phyloP scores from a whole-genome alignment of 2,329 filamentous ascomycete genomes.

The Septoria linicola region DNA sequence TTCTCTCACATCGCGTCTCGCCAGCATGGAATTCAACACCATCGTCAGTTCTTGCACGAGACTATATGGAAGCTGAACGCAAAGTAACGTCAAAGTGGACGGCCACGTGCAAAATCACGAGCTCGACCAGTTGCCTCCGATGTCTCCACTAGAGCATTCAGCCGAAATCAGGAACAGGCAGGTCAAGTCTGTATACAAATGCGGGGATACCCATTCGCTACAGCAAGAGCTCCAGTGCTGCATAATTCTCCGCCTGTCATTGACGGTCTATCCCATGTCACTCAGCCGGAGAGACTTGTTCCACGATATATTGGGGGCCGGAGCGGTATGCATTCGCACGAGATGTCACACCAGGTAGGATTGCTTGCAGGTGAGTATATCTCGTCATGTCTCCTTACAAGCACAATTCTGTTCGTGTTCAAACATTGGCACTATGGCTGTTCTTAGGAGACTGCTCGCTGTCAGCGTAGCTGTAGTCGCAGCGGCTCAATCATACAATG shows the following conservation, averaged over 20 bases:
- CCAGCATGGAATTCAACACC: too few species aligned
- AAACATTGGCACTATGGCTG: not conserved
- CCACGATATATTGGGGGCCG: constrained; percentile 6
- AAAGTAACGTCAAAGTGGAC: too few species aligned
- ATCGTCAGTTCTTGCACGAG: too few species aligned
- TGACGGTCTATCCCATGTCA: not conserved
- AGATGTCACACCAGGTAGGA: not conserved
- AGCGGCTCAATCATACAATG: constrained; percentile 9
- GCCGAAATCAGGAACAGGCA: constrained; percentile 18
- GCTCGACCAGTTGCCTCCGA: not conserved
- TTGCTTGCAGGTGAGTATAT: constrained; percentile 7
- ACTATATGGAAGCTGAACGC: too few species aligned
- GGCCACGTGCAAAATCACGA: not conserved
- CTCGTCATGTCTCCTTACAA: not conserved
- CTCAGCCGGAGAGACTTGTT: constrained; percentile 5
- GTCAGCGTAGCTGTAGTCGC: not conserved
- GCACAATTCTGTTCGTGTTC: not conserved
- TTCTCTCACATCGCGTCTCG: too few species aligned
- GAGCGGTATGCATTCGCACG: constrained; percentile 6
- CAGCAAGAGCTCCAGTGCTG: too few species aligned
- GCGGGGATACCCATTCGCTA: constrained; percentile 13
- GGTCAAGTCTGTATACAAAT: constrained; percentile 9
- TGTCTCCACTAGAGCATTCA: constrained; percentile 12
- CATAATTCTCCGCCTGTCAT: constrained; percentile 19
- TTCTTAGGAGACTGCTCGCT: constrained; percentile 1